Conservation (phyloP, 352 stramenopile genomes). For the Phytophthora kernoviae region DNA sequence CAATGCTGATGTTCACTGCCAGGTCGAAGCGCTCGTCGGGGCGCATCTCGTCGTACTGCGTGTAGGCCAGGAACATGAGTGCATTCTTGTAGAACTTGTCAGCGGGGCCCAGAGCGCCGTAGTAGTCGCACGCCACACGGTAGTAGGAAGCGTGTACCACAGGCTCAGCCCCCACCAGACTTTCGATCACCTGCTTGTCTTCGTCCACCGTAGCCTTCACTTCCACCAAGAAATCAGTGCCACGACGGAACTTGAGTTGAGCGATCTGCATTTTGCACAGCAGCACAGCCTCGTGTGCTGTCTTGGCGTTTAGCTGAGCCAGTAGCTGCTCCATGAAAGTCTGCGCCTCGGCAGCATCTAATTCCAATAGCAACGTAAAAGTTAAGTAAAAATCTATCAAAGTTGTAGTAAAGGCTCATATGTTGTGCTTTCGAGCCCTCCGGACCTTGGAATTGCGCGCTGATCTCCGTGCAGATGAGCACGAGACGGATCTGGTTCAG, state of each 20-base stretch:
- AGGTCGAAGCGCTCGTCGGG: conserved; percentile 83
- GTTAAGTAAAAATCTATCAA: conserved; percentile 8
- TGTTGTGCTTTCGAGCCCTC: conserved; percentile 5
- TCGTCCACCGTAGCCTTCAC: conserved; percentile 77
- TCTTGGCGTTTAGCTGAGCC: conserved; percentile 62
- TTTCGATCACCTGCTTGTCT: conserved; percentile 77
- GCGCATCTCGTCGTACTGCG: conserved; percentile 90
- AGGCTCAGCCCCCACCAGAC: conserved; percentile 85
- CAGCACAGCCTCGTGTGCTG: conserved; percentile 65
- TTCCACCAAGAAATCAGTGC: conserved; percentile 53
- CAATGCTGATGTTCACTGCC: conserved; percentile 95
- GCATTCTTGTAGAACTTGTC: conserved; percentile 97
- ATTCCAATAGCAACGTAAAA: conserved; percentile 9
- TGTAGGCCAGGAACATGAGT: conserved; percentile 97
- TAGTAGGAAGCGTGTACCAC: conserved; percentile 95
- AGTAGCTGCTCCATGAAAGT: conserved; percentile 74
- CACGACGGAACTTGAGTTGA: conserved; percentile 71
- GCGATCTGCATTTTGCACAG: conserved; percentile 83
- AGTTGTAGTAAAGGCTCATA: background rate
- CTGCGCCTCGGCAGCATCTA: conserved; percentile 69
- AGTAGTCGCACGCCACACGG: conserved; percentile 93
- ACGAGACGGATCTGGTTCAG: conserved; percentile 96
- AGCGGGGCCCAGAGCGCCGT: conserved; percentile 88
- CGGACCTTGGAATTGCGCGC: conserved; percentile 62
- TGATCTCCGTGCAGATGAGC: conserved; percentile 92